Percentiles rank a stretch among this genome's conserved stretches.
Conservation (phyloP, 192 early-diverging fungal species). For the Ambispora gerdemannii region DNA sequence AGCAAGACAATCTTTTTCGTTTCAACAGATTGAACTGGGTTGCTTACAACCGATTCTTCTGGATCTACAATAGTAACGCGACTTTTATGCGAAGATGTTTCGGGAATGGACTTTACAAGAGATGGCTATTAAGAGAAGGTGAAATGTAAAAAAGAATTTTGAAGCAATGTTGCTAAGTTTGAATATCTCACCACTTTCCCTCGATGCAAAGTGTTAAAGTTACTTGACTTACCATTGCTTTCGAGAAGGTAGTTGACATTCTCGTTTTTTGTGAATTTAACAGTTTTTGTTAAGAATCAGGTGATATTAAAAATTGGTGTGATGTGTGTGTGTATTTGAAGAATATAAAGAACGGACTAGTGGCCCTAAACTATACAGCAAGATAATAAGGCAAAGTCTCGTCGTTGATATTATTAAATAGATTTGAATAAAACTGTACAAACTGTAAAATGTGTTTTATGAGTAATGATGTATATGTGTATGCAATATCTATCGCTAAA, state of each 20-base stretch:
- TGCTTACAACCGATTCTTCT: conserved; percentile 5
- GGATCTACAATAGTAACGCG: neutral
- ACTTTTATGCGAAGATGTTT: neutral
- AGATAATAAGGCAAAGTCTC: neutral
- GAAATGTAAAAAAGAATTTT: neutral
- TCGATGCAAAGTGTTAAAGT: neutral
- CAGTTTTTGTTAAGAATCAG: neutral
- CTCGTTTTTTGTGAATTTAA: neutral
- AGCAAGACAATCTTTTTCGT: conserved; percentile 20
- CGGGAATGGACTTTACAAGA: conserved; percentile 15
- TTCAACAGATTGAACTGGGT: neutral
- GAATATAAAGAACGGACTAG: neutral
- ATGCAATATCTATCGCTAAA: too few relatives aligned
- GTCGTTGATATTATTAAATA: too few relatives aligned
- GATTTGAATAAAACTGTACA: too few relatives aligned
- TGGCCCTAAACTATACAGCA: neutral
- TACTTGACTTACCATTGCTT: neutral
- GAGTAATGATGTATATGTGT: too few relatives aligned
- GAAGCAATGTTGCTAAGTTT: neutral
- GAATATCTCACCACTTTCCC: neutral
- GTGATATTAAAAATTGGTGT: too few relatives aligned
- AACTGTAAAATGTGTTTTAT: too few relatives aligned
- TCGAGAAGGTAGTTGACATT: neutral
- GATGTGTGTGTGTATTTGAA: too few relatives aligned
- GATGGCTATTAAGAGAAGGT: conserved; percentile 14